These are phyloP conservation scores for Mortierella sp. DNA, from an alignment of 371 early-diverging fungal genomes.

Conservation along the genomic window DNA sequence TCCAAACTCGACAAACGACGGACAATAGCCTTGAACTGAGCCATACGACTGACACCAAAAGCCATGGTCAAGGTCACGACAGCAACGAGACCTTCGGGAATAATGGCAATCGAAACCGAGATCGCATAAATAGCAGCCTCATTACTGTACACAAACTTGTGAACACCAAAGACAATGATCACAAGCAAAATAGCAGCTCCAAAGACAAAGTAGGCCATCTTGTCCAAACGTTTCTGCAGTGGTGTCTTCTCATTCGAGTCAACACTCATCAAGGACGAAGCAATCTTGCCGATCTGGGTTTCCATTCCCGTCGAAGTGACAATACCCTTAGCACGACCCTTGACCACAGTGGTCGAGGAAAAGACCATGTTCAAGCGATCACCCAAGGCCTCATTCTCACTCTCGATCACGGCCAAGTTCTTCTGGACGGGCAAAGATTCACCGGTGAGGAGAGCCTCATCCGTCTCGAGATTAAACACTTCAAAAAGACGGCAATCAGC, in stretches of 20 bases:
- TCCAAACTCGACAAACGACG: constrained; percentile 90
- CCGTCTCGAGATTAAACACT: constrained; percentile 81
- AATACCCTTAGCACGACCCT: constrained; percentile 78
- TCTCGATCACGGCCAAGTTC: constrained; percentile 42
- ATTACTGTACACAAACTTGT: constrained; percentile 59
- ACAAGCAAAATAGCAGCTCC: constrained; percentile 72
- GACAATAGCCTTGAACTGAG: constrained; percentile 85
- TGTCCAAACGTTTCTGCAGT: constrained; percentile 78
- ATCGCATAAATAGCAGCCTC: constrained; percentile 79
- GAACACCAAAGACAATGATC: constrained; percentile 74
- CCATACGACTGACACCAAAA: constrained; percentile 89
- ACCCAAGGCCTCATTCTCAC: constrained; percentile 64
- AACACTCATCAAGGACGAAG: constrained; percentile 79
- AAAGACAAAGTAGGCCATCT: constrained; percentile 78
- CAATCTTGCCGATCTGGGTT: constrained; percentile 93
- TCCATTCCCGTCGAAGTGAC: constrained; percentile 86
- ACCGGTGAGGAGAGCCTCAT: constrained; percentile 89
- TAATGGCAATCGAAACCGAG: constrained; percentile 89
- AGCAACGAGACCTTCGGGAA: constrained; percentile 95
- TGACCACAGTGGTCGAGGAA: constrained; percentile 74
- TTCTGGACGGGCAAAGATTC: constrained; percentile 83
- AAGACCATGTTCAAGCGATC: constrained; percentile 81
- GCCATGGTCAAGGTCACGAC: constrained; percentile 93
- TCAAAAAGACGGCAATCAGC: constrained; percentile 88
- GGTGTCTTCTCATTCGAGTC: constrained; percentile 72